Conservation (phyloP, 768 basidiomycete genomes). For the Exidia glandulosa region DNA sequence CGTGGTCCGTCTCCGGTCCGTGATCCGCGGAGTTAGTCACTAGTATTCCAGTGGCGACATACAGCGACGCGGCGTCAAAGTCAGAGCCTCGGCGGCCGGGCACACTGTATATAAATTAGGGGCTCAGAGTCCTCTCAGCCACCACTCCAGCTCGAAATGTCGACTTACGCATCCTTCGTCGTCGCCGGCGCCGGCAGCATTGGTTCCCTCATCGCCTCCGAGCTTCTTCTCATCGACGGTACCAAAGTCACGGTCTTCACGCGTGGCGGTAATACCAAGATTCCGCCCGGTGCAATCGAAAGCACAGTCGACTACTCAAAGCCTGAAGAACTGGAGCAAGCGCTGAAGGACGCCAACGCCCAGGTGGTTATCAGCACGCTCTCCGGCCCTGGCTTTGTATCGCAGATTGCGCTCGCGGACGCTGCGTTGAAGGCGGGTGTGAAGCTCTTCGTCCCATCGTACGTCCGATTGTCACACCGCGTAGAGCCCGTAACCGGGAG, state of each 20-base stretch:
- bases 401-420: slow-evolving; percentile 8
- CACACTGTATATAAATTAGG: too few species aligned
- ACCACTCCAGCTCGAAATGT: too few species aligned
- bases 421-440: slow-evolving; percentile 17
- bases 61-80: too few species aligned
- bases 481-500: background rate
- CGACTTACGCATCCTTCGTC: background rate
- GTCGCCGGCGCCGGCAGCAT: slow-evolving; percentile 4
- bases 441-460: slow-evolving; percentile 18
- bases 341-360: background rate
- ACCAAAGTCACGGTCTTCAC: background rate
- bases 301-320: background rate
- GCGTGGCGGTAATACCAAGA: background rate
- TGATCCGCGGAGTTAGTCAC: too few species aligned
- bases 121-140: too few species aligned
- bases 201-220: background rate
- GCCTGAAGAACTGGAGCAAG: background rate
- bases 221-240: slow-evolving; percentile 2
- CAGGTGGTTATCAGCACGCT: background rate
- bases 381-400: background rate
- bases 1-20: too few species aligned
- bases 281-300: background rate
- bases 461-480: background rate
- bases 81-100: too few species aligned
- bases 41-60: too few species aligned